Evolutionary conservation across 2,329 filamentous ascomycete genomes (phyloP).

Genomic region (Hirsutella minnesotensis): DNA sequence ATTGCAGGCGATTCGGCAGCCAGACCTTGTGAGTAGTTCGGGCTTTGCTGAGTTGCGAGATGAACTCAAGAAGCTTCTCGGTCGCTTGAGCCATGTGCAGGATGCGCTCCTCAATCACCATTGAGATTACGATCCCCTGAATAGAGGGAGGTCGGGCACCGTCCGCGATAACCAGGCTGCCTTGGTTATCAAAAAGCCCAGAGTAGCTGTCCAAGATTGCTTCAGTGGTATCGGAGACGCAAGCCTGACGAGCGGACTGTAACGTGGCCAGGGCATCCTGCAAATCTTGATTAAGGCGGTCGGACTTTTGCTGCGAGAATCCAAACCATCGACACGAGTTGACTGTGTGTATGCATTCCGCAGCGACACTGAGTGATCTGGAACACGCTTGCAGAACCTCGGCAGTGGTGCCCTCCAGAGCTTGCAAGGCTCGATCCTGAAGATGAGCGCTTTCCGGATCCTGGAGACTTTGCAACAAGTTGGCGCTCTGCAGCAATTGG

Average conservation of each 20-base stretch:
- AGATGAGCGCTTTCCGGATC: constrained; percentile 22
- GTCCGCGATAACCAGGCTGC: constrained; percentile 18
- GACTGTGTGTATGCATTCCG: constrained; percentile 13
- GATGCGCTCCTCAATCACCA: constrained; percentile 35
- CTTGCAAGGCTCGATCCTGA: constrained; percentile 18
- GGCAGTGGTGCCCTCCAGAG: constrained; percentile 17
- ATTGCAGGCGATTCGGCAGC: constrained; percentile 27
- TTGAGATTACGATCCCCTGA: constrained; percentile 28
- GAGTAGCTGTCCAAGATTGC: constrained; percentile 25
- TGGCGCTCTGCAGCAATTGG: constrained; percentile 18
- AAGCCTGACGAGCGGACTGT: constrained; percentile 12
- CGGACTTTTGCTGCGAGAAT: constrained; percentile 10
- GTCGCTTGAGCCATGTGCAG: constrained; percentile 11
- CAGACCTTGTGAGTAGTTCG: constrained; percentile 26
- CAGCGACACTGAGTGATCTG: constrained; percentile 11
- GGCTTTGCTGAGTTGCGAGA: constrained; percentile 22
- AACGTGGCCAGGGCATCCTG: constrained; percentile 14
- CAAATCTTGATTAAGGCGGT: constrained; percentile 9
- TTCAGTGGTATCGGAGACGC: constrained; percentile 23
- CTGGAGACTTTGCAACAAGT: constrained; percentile 23
- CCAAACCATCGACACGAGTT: constrained; percentile 19
- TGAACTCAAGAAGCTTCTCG: constrained; percentile 22
- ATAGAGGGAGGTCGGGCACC: constrained; percentile 15
- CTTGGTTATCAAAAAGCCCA: constrained; percentile 29
- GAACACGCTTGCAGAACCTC: constrained; percentile 14